These are phyloP conservation scores for Talaromyces liani DNA, from an alignment of 495 filamentous ascomycete species.

Conservation along the genomic window DNA sequence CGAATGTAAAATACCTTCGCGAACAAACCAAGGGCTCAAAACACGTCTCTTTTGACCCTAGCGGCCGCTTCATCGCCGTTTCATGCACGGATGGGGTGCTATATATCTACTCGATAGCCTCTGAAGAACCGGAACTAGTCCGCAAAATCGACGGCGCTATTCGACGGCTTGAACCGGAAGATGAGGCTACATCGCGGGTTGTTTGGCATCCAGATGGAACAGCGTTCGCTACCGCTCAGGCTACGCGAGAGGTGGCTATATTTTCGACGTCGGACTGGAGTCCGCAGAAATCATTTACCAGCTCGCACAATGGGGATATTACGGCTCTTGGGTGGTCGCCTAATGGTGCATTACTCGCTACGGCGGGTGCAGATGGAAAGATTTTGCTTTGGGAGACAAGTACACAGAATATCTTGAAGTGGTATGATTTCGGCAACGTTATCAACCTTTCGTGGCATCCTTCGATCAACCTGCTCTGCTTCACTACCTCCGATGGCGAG, in stretches of 20 bases:
- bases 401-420: conserved; percentile 60
- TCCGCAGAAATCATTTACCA: conserved; percentile 66
- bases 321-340: conserved; percentile 88
- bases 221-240: conserved; percentile 79
- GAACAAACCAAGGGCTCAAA: conserved; percentile 81
- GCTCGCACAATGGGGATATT: conserved; percentile 77
- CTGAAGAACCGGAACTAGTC: conserved; percentile 72
- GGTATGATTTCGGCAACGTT: conserved; percentile 71
- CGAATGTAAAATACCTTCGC: conserved; percentile 61
- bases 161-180: conserved; percentile 65
- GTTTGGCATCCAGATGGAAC: conserved; percentile 94
- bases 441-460: conserved; percentile 89
- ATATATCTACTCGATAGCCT: conserved; percentile 79
- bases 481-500: conserved; percentile 85
- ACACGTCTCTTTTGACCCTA: conserved; percentile 83
- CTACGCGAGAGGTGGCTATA: conserved; percentile 77
- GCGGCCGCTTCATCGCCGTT: conserved; percentile 64
- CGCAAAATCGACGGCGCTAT: conserved; percentile 83
- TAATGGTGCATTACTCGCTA: conserved; percentile 81
- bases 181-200: conserved; percentile 65
- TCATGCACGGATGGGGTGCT: conserved; percentile 83
- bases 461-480: conserved; percentile 74
- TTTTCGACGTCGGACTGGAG: conserved; percentile 83
- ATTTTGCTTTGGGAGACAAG: conserved; percentile 85
- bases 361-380: conserved; percentile 74